These are phyloP conservation scores for Chondrus crispus DNA, from an alignment of 23 red algal species.

Conservation along the genomic window DNA sequence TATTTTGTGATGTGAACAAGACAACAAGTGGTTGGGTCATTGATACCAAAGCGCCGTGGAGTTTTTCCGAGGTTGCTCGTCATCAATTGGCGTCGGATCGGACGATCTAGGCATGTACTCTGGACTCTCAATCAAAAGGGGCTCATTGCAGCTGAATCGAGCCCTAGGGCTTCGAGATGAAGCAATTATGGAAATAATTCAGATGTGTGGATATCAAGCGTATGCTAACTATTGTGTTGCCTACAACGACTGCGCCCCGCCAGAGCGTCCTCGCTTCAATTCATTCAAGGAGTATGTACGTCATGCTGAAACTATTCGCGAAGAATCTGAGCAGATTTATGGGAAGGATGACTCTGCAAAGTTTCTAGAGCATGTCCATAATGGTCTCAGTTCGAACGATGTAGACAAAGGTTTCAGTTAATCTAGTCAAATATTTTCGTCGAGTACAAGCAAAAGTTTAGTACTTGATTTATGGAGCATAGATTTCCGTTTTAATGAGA, in stretches of 20 bases:
- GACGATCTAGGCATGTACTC: background rate
- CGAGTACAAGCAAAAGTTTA: too few relatives aligned
- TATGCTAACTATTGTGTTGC: background rate
- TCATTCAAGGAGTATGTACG: background rate
- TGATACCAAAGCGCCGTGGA: background rate
- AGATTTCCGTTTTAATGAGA: too few relatives aligned
- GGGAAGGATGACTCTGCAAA: too few relatives aligned
- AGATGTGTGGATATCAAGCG: background rate
- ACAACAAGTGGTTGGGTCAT: background rate
- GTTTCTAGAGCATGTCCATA: too few relatives aligned
- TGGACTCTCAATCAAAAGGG: background rate
- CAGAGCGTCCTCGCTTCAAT: background rate
- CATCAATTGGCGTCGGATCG: background rate
- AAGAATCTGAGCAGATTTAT: too few relatives aligned
- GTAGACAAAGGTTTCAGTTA: too few relatives aligned
- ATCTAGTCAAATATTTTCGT: too few relatives aligned
- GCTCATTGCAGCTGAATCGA: background rate
- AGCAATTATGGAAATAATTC: constrained; percentile 13
- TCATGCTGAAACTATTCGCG: constrained; percentile 21
- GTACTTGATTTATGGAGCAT: too few relatives aligned
- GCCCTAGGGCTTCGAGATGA: background rate
- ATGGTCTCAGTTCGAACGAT: too few relatives aligned
- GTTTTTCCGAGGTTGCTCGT: background rate
- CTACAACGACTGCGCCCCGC: background rate
- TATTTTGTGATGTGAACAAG: background rate